Base-by-base conservation (phyloP, 352 stramenopile species). In the Lagenidium giganteum region DNA sequence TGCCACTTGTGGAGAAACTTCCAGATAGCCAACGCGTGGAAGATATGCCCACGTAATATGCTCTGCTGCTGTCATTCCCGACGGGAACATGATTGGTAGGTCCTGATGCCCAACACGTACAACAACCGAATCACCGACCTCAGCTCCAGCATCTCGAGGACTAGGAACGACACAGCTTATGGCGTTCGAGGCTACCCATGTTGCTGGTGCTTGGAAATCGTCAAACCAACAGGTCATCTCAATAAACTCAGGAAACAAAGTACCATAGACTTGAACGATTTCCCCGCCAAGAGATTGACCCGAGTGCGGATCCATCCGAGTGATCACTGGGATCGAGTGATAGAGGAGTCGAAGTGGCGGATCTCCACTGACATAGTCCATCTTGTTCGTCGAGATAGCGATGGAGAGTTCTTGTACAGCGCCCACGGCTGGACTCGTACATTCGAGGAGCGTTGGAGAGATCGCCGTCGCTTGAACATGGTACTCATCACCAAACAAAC, bases 401-500 rank as follows among this genome's bases (percentile, higher is more conserved):
- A 68, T 33, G 17, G 29, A 36, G 2, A 64, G 34, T 35, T 17
- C 41, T 14, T 11, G 32, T 35, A 49, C 47, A 5, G 17, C 3
- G 25, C 25, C 12, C 0, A 42, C 8, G 5, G 23, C 8, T 29
- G 58, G 58, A 5, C 42, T 17, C 2, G 16, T 20, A 23, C 58
- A 68, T 12, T 35, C 13, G 18, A 64, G 12, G 8, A 16, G 25
- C 3, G 47, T 48, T 26, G 32, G 7, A 16, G 58, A 61, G 1
- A 48, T 27, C 2, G 57, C 35, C 4, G 9, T 31, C 17, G 58
- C 58, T 17, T 33, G n/a, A 3, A 61, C 48, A 11, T 33, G 31
- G 4, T 38, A 27, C 5, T 5, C 41, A 13, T 54, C 47, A 23
- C 54, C 54, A 29, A 64, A 61, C 2, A 64, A 20, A 23, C 58